Evolutionary conservation across 129 eudicot species (phyloP).

Genomic region (Centella asiatica): DNA sequence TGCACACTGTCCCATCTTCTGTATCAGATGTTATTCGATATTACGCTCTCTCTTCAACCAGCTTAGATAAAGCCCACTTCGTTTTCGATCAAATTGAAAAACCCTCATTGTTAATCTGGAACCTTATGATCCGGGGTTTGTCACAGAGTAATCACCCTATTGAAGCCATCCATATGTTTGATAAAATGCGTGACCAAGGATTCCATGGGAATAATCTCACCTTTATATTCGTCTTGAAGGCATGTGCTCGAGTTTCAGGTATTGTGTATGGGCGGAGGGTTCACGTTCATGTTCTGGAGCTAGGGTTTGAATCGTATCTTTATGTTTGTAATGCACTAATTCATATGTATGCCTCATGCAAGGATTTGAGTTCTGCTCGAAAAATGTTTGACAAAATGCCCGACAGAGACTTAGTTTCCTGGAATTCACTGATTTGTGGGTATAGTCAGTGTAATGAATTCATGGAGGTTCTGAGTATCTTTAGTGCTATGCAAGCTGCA

Average conservation of each 20-base stretch:
- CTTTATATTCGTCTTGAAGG: slow-evolving; percentile 40
- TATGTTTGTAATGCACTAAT: slow-evolving; percentile 49
- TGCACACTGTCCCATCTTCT: slow-evolving; percentile 37
- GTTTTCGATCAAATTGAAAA: slow-evolving; percentile 32
- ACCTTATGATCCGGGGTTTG: slow-evolving; percentile 36
- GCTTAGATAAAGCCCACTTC: slow-evolving; percentile 32
- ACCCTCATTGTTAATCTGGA: slow-evolving; percentile 53
- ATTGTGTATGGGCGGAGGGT: slow-evolving; percentile 35
- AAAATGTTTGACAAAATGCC: too few species aligned
- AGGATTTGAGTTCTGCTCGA: slow-evolving; percentile 22
- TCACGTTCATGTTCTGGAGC: slow-evolving; percentile 41
- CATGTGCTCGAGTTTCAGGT: slow-evolving; percentile 40
- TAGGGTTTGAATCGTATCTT: slow-evolving; percentile 48
- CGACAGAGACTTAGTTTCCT: too few species aligned
- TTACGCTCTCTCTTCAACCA: slow-evolving; percentile 32
- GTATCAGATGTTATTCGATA: slow-evolving; percentile 41
- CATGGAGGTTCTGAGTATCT: too few species aligned
- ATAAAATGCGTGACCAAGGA: slow-evolving; percentile 46
- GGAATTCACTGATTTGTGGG: too few species aligned
- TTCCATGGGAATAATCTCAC: slow-evolving; percentile 37
- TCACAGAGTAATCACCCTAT: slow-evolving; percentile 30
- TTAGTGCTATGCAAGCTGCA: too few species aligned
- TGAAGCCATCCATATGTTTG: slow-evolving; percentile 42
- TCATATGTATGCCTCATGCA: slow-evolving; percentile 51
- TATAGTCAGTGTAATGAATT: too few species aligned